Evolutionary conservation across 306 rosid genomes (phyloP), one percentile per base, ranked within the genome.

Genomic region (Acacia melanoxylon): DNA sequence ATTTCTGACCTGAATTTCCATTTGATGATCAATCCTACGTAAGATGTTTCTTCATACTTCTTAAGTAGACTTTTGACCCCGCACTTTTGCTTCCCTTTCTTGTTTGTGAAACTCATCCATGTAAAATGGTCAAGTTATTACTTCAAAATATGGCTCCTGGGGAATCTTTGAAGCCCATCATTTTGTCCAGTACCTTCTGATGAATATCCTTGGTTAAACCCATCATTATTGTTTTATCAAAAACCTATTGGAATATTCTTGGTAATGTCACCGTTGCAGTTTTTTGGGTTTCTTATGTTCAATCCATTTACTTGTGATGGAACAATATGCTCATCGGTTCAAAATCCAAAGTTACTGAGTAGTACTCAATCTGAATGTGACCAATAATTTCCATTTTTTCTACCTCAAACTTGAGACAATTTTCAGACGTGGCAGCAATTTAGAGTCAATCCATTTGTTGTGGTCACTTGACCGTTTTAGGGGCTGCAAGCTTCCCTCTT

Each of bases 111-210:
- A 72, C 52, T 45, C 17, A 44, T 80, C 27, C 31, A 44, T 13
- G 11, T 58, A 59, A 31, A 20, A 8, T 27, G 31, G 25, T 56
- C 44, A 70, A 52, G 17, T 46, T 42, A 42, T 19, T 56, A 29
- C 40, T 41, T 79, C 22, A 40, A 67, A 20, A 31, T 45, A n/a
- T 37, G 52, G 19, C 22, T 33, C 37, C 48, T 61, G 78, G 46
- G 66, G 41, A 29, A 69, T 58, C 59, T 9, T 12, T 59, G 61
- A 59, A 61, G 72, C 63, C 76, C 78, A 44, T 70, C 72, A 80
- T 71, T 6, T 31, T 72, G 15, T 25, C 35, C 67, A 24, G 67
- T 61, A 25, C 67, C 67, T 61, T 24, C 3, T 61, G 67, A 24
- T 58, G 65, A 22, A 10, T 58, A 58, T 58, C 15, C 65, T 58